These are phyloP conservation scores for Fusarium fracticaudum DNA, from an alignment of 2,329 filamentous ascomycete species.

Conservation along the genomic window DNA sequence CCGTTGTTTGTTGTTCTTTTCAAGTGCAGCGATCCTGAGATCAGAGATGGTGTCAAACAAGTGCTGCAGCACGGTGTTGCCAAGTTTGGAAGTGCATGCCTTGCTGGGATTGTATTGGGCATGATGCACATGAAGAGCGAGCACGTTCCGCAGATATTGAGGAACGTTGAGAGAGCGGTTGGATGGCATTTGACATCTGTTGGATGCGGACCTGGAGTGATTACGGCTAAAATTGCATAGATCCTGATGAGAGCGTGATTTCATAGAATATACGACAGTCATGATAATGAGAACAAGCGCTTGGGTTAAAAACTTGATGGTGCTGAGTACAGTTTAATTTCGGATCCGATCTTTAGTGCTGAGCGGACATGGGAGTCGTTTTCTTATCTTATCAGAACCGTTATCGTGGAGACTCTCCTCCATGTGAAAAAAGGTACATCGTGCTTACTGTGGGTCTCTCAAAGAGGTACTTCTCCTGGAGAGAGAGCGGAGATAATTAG, in stretches of 20 bases:
- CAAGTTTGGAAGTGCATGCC: neutral
- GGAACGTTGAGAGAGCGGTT: conserved; percentile 33
- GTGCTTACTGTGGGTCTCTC: neutral
- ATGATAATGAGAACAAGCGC: neutral
- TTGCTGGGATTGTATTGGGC: conserved; percentile 23
- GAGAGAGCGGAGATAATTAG: neutral
- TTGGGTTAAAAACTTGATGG: neutral
- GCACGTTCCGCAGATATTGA: conserved; percentile 23
- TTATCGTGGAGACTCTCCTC: neutral
- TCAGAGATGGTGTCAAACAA: conserved; percentile 16
- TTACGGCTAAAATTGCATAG: neutral
- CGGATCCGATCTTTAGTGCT: neutral
- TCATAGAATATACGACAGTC: neutral
- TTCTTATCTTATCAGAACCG: neutral
- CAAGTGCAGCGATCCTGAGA: conserved; percentile 26
- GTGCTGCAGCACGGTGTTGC: conserved; percentile 13
- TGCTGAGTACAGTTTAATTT: neutral
- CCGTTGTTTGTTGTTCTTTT: conserved; percentile 31
- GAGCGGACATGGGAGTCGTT: neutral
- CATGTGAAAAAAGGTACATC: neutral
- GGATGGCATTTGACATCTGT: conserved; percentile 32
- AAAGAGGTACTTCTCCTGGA: neutral
- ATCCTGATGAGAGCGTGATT: neutral
- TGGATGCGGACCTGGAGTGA: conserved; percentile 17
- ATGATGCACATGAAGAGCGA: conserved; percentile 27